These are phyloP conservation scores for Plectranthus barbatus DNA, from an alignment of 257 asterid genomes.

Conservation along the genomic window DNA sequence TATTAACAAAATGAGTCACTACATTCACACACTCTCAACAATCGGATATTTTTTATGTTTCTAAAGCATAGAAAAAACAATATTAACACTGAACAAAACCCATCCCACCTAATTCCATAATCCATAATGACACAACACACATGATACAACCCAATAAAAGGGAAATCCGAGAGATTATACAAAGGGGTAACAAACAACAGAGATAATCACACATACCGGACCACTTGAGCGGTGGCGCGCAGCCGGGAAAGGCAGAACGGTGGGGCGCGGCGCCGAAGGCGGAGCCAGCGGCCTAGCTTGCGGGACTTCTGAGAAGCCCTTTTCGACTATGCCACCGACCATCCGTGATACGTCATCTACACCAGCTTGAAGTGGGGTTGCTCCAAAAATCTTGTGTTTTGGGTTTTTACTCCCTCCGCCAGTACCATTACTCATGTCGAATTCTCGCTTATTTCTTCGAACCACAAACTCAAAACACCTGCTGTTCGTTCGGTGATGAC, in stretches of 20 bases:
- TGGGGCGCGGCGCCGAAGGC: conserved; percentile 50
- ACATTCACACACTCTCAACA: not conserved
- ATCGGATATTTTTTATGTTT: not conserved
- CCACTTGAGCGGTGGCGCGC: conserved; percentile 95
- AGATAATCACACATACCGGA: conserved; percentile 40
- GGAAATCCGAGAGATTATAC: not conserved
- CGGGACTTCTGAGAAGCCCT: conserved; percentile 54
- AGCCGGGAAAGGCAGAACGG: conserved; percentile 73
- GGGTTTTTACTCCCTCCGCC: conserved; percentile 19
- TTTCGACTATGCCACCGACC: conserved; percentile 76
- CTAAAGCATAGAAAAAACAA: not conserved
- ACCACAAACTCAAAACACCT: not conserved
- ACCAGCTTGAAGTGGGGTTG: conserved; percentile 21
- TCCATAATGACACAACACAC: not conserved
- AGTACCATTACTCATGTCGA: conserved; percentile 25
- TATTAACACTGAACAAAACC: too few species aligned
- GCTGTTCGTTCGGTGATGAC: not conserved
- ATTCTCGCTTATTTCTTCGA: not conserved
- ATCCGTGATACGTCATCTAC: conserved; percentile 45
- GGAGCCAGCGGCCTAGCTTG: conserved; percentile 20
- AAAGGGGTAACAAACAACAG: not conserved
- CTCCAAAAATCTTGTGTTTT: conserved; percentile 28
- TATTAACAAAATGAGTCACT: conserved; percentile 4
- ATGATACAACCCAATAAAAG: not conserved
- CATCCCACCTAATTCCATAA: too few species aligned